Evolutionary conservation across 2,329 filamentous ascomycete genomes (phyloP).

Genomic region (Neocatenulostroma microsporum): DNA sequence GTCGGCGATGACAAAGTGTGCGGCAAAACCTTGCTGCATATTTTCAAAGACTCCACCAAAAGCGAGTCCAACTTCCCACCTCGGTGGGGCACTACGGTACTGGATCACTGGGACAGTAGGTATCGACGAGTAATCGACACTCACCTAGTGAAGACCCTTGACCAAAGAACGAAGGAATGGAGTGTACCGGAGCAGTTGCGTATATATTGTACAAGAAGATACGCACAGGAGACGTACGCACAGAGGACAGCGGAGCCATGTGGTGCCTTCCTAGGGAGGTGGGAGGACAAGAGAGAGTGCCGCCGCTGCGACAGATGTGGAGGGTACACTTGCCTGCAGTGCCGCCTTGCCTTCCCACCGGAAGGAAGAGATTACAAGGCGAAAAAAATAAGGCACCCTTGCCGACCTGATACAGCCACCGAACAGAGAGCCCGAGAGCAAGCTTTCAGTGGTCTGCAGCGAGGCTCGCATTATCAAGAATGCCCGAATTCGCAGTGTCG

Average conservation of each 20-base stretch:
- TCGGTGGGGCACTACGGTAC: constrained; percentile 8
- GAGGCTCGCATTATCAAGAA: constrained; percentile 12
- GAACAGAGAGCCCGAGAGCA: no score
- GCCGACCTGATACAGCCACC: no score
- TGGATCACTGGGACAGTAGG: constrained; percentile 5
- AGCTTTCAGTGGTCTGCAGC: constrained; percentile 7
- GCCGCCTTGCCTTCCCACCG: no score
- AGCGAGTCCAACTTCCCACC: constrained; percentile 13
- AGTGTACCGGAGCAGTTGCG: not conserved
- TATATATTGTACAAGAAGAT: no score
- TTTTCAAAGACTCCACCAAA: constrained; percentile 10
- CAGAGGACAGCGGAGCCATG: no score
- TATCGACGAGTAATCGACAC: constrained; percentile 6
- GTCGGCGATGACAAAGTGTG: not conserved
- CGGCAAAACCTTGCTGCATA: not conserved
- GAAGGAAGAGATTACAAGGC: no score
- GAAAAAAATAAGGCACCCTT: no score
- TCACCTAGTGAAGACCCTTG: constrained; percentile 3
- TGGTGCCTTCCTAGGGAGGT: no score
- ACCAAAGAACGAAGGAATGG: constrained; percentile 9
- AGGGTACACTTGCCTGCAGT: no score
- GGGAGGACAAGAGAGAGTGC: no score
- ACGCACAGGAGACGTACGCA: no score
- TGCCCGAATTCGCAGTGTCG: constrained; percentile 11
- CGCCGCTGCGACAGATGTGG: no score